Conservation (phyloP, 768 basidiomycete species). For the Pisolithus tinctorius region DNA sequence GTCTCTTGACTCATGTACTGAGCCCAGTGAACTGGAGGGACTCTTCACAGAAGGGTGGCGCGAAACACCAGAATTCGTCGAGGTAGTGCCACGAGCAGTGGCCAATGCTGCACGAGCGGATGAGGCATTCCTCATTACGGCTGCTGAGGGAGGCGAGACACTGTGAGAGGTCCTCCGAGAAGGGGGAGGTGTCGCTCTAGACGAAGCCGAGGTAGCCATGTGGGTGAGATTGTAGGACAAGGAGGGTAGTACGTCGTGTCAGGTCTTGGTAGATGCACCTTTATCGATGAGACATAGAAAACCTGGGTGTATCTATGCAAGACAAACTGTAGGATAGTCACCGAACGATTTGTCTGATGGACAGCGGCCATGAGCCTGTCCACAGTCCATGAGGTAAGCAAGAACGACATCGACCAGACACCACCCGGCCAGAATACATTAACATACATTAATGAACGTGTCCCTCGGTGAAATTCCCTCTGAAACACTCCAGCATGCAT, state of each 20-base stretch:
- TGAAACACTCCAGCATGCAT: constrained; percentile 31
- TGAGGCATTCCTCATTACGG: constrained; percentile 42
- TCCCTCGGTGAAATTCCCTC: constrained; percentile 25
- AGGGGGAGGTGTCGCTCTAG: constrained; percentile 39
- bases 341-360: too few relatives aligned
- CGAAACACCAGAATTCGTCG: constrained; percentile 36
- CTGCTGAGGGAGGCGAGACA: constrained; percentile 36
- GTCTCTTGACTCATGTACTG: constrained; percentile 46
- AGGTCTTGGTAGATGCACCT: background rate
- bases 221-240: background rate
- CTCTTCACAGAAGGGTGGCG: constrained; percentile 49
- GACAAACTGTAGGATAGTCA: background rate
- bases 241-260: constrained; percentile 5
- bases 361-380: too few relatives aligned
- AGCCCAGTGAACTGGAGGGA: constrained; percentile 29
- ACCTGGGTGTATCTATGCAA: background rate
- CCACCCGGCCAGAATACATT: too few relatives aligned
- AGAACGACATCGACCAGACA: background rate
- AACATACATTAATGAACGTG: background rate
- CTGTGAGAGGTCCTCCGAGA: constrained; percentile 39
- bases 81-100: constrained; percentile 45
- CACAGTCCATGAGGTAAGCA: background rate
- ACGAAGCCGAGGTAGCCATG: constrained; percentile 36
- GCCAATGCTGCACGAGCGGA: constrained; percentile 55
- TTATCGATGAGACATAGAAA: background rate